phyloP scores from a whole-genome alignment of 306 rosid genomes.

The Casuarina equisetifolia region DNA sequence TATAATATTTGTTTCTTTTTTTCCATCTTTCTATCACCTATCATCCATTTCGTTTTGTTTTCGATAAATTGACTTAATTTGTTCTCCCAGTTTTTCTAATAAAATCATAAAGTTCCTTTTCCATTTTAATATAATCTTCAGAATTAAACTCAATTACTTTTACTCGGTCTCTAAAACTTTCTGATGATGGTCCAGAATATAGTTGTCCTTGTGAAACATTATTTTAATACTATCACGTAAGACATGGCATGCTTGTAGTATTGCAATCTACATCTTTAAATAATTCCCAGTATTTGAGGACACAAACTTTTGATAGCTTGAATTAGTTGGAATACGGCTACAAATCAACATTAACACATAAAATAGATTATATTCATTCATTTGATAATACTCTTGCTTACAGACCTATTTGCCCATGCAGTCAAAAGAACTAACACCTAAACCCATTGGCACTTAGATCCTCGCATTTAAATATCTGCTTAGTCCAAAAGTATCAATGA shows the following conservation, averaged over 20 bases:
- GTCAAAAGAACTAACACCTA: background rate
- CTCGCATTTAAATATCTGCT: background rate
- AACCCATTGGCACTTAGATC: background rate
- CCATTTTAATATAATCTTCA: background rate
- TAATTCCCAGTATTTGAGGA: background rate
- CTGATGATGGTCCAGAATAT: background rate
- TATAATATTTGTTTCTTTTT: no score
- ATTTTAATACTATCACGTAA: background rate
- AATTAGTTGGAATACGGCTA: background rate
- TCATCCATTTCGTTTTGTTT: background rate
- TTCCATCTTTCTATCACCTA: background rate
- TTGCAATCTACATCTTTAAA: background rate
- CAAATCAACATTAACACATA: background rate
- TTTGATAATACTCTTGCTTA: background rate
- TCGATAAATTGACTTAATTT: no score
- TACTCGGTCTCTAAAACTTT: background rate
- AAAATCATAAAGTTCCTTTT: background rate
- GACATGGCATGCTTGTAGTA: background rate
- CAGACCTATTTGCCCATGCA: background rate
- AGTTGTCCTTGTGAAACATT: background rate
- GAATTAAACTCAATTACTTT: no score
- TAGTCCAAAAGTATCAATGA: background rate
- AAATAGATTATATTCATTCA: background rate
- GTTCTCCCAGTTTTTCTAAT: no score
- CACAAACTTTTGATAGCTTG: background rate